Evolutionary conservation across 2,329 filamentous ascomycete species (phyloP), one percentile per base, ranked within the genome.

Genomic region (Trichoderma oligosporum): DNA sequence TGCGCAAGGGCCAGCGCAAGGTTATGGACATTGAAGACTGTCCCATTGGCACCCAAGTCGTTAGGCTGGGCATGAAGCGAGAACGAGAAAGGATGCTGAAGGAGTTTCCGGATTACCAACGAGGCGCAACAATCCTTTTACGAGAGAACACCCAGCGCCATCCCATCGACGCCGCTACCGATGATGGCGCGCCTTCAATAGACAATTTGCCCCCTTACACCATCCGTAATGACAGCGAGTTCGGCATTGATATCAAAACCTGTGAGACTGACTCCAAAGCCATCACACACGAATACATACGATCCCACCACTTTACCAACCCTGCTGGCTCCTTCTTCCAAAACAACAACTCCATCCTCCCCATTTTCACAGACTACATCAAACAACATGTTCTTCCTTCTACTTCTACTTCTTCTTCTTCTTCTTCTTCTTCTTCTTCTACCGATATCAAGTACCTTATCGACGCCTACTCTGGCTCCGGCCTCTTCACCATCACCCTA

Each of bases 331-430:
- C 90, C 52, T 99, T 99, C 78, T 99, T 99, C 82, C 94, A 99
- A 70, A 99, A 99, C 80, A 99, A 99, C 82, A 97, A 97, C 78
- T 95, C 91, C 56, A 97, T 99, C 73, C 86, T 99, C 22, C 85
- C 89, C 27, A 75, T 78, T 14, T 96, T 97, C 74, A 96, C 91
- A 12, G 81, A 84, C 63, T 96, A 95, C 76, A 89, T 97, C 70
- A 88, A 91, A 61, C 80, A 88, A 35, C 83, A 88, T 71, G 88
- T 93, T 67, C 78, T 92, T 2, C 86, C 58, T 2, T 41, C 85
- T 2, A 56, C 66, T 2, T 57, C n/a, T n/a, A n/a, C n/a, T n/a
- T n/a, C n/a, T n/a, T n/a, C n/a, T n/a, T n/a, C 66, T 31, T 65
- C 70, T 49, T 65, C 64, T 57, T 27, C 85, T 2, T 57, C 66